Conservation (phyloP, 768 basidiomycete genomes). For the Lentinus brumalis region DNA sequence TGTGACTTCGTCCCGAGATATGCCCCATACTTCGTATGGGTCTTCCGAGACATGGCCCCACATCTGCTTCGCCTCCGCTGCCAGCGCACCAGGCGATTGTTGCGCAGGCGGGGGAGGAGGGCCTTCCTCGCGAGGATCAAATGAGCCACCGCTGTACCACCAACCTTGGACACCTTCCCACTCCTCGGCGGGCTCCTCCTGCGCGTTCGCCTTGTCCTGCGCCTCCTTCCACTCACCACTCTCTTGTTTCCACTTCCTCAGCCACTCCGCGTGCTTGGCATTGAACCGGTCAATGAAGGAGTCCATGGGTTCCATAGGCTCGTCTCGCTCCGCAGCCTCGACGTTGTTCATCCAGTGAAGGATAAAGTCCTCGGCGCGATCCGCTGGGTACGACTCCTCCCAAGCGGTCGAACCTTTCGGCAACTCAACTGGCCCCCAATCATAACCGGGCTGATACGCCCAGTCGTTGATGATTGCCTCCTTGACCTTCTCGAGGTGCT, state of each 20-base stretch:
- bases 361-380: slow-evolving; percentile 40
- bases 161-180: slow-evolving; percentile 1
- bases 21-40: background rate
- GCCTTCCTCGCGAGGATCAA: slow-evolving; percentile 9
- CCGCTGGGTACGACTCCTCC: slow-evolving; percentile 9
- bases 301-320: slow-evolving; percentile 43
- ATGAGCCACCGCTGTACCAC: slow-evolving; percentile 7
- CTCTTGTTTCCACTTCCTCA: background rate
- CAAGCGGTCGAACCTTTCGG: slow-evolving; percentile 14
- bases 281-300: slow-evolving; percentile 48
- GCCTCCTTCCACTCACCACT: background rate
- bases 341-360: slow-evolving; percentile 57
- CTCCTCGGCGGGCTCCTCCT: slow-evolving; percentile 4
- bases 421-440: slow-evolving; percentile 5
- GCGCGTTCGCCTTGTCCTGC: background rate
- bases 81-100: background rate
- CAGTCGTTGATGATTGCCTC: background rate
- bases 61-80: background rate
- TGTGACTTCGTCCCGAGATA: background rate
- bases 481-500: slow-evolving; percentile 21
- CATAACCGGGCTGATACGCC: background rate
- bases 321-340: slow-evolving; percentile 47
- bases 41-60: background rate
- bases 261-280: slow-evolving; percentile 29
- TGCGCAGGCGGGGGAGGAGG: background rate